These are phyloP conservation scores for Leccinum solheimii DNA, from an alignment of 1,284 basidiomycete species.

Conservation along the genomic window DNA sequence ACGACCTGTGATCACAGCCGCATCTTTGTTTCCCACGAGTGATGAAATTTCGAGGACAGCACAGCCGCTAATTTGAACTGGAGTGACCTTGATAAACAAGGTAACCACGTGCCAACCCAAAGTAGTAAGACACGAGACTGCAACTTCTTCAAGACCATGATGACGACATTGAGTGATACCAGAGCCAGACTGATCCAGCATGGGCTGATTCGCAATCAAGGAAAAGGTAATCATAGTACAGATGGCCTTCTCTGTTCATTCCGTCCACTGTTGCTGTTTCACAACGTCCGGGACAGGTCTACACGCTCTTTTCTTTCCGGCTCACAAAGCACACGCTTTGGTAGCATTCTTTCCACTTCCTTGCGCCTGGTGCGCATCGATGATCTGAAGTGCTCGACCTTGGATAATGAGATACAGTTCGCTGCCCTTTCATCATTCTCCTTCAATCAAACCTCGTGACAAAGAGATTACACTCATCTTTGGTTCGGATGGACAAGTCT, in stretches of 20 bases:
- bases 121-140: too few species aligned
- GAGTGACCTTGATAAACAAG: too few species aligned
- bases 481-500: slow-evolving; percentile 31
- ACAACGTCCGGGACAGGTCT: neutral
- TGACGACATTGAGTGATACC: neutral
- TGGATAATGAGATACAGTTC: slow-evolving; percentile 25
- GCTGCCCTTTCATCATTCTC: slow-evolving; percentile 6
- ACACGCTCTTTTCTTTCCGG: slow-evolving; percentile 2
- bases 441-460: slow-evolving; percentile 15
- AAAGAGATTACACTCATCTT: slow-evolving; percentile 29
- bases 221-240: neutral
- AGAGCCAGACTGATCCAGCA: slow-evolving; percentile 4
- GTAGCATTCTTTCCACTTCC: slow-evolving; percentile 12
- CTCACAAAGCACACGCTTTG: slow-evolving; percentile 9
- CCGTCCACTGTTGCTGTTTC: slow-evolving; percentile 4
- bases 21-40: too few species aligned
- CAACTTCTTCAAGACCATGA: neutral
- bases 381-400: slow-evolving; percentile 16
- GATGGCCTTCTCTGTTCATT: neutral
- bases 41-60: too few species aligned
- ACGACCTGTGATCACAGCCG: too few species aligned
- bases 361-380: slow-evolving; percentile 33
- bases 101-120: neutral
- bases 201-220: slow-evolving; percentile 16
- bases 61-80: too few species aligned